Conservation (phyloP, 805 yeast genomes). For the Metschnikowia anglica region DNA sequence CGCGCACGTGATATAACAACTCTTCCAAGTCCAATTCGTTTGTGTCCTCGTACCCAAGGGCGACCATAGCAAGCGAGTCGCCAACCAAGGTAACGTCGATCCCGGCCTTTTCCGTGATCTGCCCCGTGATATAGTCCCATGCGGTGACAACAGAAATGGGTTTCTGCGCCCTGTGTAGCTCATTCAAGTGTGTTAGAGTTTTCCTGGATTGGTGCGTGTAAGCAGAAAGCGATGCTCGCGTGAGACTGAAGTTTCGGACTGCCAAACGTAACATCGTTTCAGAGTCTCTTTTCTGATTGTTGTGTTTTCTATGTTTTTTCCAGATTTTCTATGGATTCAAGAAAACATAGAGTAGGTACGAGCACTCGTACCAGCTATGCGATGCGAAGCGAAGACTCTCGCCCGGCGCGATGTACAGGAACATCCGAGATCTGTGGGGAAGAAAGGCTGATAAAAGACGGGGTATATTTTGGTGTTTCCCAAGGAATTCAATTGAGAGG, state of each 20-base stretch:
- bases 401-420: too few species aligned
- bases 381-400: too few species aligned
- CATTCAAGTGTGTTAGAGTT: constrained; percentile 12
- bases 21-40: constrained; percentile 76
- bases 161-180: constrained; percentile 16
- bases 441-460: too few species aligned
- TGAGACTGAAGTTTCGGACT: constrained; percentile 9
- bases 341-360: too few species aligned
- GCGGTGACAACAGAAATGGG: constrained; percentile 66
- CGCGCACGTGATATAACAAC: constrained; percentile 69
- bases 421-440: too few species aligned
- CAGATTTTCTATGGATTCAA: too few species aligned
- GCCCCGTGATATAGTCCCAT: constrained; percentile 78
- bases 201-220: constrained; percentile 12
- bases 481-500: too few species aligned
- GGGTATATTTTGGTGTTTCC: too few species aligned
- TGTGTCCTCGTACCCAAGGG: constrained; percentile 78
- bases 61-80: constrained; percentile 90
- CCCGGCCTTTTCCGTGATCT: constrained; percentile 62
- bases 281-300: background rate
- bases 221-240: constrained; percentile 13
- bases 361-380: too few species aligned
- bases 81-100: constrained; percentile 80
- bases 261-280: constrained; percentile 10
- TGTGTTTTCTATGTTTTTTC: background rate